Evolutionary conservation across 768 basidiomycete species (phyloP), one percentile per base, ranked within the genome.

Genomic region (Sporobolomyces pararoseus): DNA sequence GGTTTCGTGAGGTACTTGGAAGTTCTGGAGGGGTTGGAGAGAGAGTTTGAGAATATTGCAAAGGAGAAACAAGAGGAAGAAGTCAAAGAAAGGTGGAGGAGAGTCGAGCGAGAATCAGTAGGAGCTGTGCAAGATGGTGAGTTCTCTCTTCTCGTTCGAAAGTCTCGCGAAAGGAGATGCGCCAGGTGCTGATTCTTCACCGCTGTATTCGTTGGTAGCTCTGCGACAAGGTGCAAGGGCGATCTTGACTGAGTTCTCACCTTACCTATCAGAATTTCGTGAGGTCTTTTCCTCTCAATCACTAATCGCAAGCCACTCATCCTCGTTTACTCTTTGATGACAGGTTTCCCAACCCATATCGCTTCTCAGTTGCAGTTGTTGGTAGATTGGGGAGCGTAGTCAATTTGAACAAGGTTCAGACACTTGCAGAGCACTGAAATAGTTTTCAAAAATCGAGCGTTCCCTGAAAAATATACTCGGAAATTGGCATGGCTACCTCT

Each of bases 1-100:
- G 88, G 88, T 0, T 81, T 92, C 72, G 77, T 88, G 17, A 83
- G 84, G 0, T 88, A 87, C 80, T 82, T 90, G 25, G 77, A 79
- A 2, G 88, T 85, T 1, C 78, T 91, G 25, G 90, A 91, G 73
- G 83, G 83, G 35, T 87, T 87, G 66, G 84, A 86, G 64, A 77
- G 74, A 1, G 85, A 87, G 74, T 78, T 90, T 34, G 80, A 79
- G 63, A 79, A 81, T 4, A 73, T 35, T 16, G 69, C 39, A 27
- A 21, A 16, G 27, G 65, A 72, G 13, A 42, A 57, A 66, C 47
- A 32, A 55, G 49, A 21, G 7, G 64, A 55, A 6, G 49, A 59
- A 16, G 27, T 25, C 10, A 37, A 31, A 7, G 42, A 54, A 35
- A 49, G 53, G 35, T 37, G 62, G 52, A 31, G 12, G 42, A 53